Base-by-base conservation (phyloP, 1,139 yeast genomes). In the Debaryomyces udenii region DNA sequence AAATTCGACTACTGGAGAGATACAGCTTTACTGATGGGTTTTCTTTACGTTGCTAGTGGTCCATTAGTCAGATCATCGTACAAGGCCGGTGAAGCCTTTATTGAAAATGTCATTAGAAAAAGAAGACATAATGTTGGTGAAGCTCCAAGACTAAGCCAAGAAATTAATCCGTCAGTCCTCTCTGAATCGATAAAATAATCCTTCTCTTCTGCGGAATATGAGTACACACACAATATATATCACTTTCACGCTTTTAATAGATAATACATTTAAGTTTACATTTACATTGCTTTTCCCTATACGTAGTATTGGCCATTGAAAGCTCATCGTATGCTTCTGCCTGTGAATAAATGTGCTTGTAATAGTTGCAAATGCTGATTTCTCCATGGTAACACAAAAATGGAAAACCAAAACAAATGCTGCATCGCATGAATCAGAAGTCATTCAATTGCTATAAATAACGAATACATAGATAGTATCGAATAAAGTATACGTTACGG, bases 1-100 rank as follows among this genome's bases (percentile, higher is more conserved):
- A 90, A 88, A 61, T 94, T 94, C 61, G 96, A 90, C 46, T 76
- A 85, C 62, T 94, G 99, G 99, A 88, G 84, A 60, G 82, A 86
- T 46, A 77, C 75, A 16, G 99, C 99, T 0, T 74, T 87, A 61
- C 89, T 86, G 35, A 69, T 91, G 80, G 99, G 99, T 1, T 94
- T 94, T 75, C 70, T 90, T 40, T 93, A 94, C 59, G 95, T 96
- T 61, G 99, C 99, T 2, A 85, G 95, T 52, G 99, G 99, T 3
- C 99, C 99, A 5, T 75, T 94, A 55, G 98, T 94, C 11, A 80
- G 99, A 62, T 89, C 97, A 1, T 87, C 96, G 2, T 94, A 94
- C 66, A 94, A 93, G 66, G 99, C 99, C 13, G 99, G 99, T 47
- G 99, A 94, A 64, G 90, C 96, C 1, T 94, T 90, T 57, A 91